Percentiles rank a stretch among this genome's conserved stretches.
Evolutionary conservation across 768 basidiomycete genomes (phyloP).

Genomic region (Auriscalpium orientale): DNA sequence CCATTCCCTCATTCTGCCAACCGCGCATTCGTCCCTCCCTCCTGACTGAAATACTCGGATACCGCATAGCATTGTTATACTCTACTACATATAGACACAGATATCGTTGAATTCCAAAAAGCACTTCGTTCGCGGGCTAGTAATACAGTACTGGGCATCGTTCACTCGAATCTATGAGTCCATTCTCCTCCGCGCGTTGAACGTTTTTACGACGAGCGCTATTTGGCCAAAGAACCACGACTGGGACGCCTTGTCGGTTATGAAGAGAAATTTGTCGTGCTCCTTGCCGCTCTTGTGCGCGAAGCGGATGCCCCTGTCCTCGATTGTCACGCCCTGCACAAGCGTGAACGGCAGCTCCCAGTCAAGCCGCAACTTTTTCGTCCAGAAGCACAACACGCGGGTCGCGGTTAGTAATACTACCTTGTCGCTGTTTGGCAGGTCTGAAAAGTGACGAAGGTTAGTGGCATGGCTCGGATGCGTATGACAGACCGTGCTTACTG

Average conservation of each 20-base stretch:
- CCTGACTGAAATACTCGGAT: too few relatives aligned
- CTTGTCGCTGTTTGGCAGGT: constrained; percentile 72
- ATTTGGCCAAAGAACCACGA: constrained; percentile 78
- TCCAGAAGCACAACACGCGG: constrained; percentile 77
- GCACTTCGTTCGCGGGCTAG: neutral
- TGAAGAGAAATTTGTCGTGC: constrained; percentile 68
- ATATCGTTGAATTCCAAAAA: neutral
- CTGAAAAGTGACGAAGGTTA: constrained; percentile 28
- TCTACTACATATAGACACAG: neutral
- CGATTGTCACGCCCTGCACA: constrained; percentile 81
- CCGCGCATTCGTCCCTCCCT: too few relatives aligned
- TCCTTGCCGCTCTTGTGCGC: constrained; percentile 72
- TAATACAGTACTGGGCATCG: neutral
- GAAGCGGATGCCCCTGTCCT: constrained; percentile 86
- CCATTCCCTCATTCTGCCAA: too few relatives aligned
- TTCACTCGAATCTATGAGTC: constrained; percentile 28
- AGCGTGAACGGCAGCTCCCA: constrained; percentile 90
- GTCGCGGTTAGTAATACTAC: constrained; percentile 73
- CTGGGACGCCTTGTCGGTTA: constrained; percentile 68
- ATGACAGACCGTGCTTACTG: constrained; percentile 39
- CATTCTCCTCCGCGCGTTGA: constrained; percentile 70
- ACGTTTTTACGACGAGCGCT: constrained; percentile 66
- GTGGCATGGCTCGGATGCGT: neutral
- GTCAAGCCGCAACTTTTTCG: constrained; percentile 73
- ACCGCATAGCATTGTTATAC: neutral